Evolutionary conservation across 192 early-diverging fungal species (phyloP), one percentile per base, ranked within the genome.

Genomic region (Podila minutissima): DNA sequence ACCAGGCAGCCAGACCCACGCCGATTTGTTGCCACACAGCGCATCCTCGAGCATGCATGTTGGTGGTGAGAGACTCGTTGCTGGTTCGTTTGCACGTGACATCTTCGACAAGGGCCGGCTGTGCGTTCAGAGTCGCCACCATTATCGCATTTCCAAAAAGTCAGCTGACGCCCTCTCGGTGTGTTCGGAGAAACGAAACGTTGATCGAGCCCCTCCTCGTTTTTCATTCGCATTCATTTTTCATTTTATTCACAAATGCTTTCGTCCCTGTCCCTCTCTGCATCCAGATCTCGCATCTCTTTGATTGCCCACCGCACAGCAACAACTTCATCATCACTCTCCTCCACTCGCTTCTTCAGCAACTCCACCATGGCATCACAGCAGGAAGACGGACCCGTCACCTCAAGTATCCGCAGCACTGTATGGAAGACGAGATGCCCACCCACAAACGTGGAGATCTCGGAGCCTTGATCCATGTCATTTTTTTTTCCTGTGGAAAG

Each of bases 351-450:
- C 46, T 13, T 12, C 6, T 67, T 78, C 50, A 68, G 70, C 59
- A 24, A 59, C 46, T 71, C 75, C 12, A 55, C 64, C 24, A 78
- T 78, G 75, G 62, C 75, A 55, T 71, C 75, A 26, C 75, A 78
- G 59, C 64, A 72, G 29, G 69, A 75, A 53, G 74, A 79, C 3
- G 76, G 76, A 4, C 76, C 76, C 41, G 58, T 79, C 65, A 79
- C 76, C 32, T 24, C 66, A 53, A 72, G 76, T 66, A 79, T 79
- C 71, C 76, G 76, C 49, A 68, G 17, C 51, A 79, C 68, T 55
- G 76, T 79, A 79, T 31, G 33, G 33, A 33, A 46, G 41, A 46
- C 15, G 35, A 37, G 29, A 37, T 37, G 9, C 35, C 10, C 6
- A 61, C 31, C 17, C n/a, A 55, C 20, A 55, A 55, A 55, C 0